These are phyloP conservation scores for Rhodotorula sp. DNA, from an alignment of 1,284 basidiomycete genomes.

Conservation along the genomic window DNA sequence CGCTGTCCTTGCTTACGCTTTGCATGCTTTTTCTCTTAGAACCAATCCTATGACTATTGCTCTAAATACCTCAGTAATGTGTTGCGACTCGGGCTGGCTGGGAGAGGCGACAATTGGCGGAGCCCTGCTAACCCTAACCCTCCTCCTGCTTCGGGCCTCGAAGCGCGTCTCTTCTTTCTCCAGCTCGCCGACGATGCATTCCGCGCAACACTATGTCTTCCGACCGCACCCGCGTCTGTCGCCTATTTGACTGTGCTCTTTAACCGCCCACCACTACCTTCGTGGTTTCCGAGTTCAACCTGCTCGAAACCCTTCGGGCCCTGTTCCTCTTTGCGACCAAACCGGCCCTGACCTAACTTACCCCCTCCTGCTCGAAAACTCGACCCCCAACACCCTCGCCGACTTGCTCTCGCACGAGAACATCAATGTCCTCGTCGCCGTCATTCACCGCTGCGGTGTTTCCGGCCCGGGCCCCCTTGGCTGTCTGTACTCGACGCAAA, in stretches of 20 bases:
- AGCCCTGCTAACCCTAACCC: not conserved
- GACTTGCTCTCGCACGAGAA: conserved; percentile 83
- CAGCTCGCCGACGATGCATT: no score
- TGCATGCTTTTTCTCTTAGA: no score
- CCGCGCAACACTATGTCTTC: no score
- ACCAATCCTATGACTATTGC: no score
- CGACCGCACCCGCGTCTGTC: no score
- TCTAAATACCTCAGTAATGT: no score
- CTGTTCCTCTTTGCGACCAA: conserved; percentile 84
- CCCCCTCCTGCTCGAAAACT: conserved; percentile 79
- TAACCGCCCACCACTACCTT: conserved; percentile 61
- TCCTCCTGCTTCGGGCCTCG: not conserved
- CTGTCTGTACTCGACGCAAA: no score
- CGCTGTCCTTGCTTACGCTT: no score
- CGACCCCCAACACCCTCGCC: conserved; percentile 66
- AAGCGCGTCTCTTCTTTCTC: no score
- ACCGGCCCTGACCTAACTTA: conserved; percentile 69
- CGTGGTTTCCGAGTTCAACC: conserved; percentile 95
- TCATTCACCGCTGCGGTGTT: conserved; percentile 53
- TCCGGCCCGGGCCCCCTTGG: no score
- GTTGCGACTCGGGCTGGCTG: no score
- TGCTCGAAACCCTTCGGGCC: conserved; percentile 76
- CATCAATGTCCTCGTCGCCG: conserved; percentile 87
- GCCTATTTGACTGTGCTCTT: not conserved
- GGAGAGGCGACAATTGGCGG: no score